Conservation (phyloP, 2,329 filamentous ascomycete species). For the Aspergillus fischeri region DNA sequence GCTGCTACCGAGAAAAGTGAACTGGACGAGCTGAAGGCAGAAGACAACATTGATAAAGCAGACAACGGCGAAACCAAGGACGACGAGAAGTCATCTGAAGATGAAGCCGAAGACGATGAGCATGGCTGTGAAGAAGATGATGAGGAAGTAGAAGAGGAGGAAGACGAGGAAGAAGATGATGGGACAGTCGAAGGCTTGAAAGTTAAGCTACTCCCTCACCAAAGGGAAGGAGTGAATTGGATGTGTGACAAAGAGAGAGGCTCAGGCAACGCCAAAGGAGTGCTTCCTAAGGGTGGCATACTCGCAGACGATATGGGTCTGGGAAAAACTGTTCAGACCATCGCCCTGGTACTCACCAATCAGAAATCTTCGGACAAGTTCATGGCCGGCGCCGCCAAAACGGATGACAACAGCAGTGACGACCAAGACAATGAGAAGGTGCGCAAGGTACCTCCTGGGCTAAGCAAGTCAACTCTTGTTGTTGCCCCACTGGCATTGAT, state of each 20-base stretch:
- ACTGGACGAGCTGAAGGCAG: conserved; percentile 40
- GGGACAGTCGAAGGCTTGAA: conserved; percentile 73
- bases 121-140: conserved; percentile 34
- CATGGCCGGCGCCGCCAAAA: conserved; percentile 15
- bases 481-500: conserved; percentile 92
- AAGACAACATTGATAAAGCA: conserved; percentile 56
- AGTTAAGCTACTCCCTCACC: conserved; percentile 86
- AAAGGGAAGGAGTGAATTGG: conserved; percentile 91
- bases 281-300: conserved; percentile 85
- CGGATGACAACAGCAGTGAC: conserved; percentile 51
- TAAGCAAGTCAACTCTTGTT: conserved; percentile 79
- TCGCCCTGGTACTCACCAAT: conserved; percentile 82
- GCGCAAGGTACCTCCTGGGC: conserved; percentile 64
- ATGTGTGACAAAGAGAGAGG: conserved; percentile 92
- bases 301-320: conserved; percentile 94
- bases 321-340: conserved; percentile 92
- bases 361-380: conserved; percentile 57
- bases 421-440: conserved; percentile 39
- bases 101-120: conserved; percentile 60
- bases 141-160: conserved; percentile 35
- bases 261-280: conserved; percentile 70
- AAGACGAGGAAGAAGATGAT: conserved; percentile 51
- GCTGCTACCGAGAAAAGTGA: conserved; percentile 31
- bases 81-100: conserved; percentile 41
- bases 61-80: conserved; percentile 20